phyloP scores from a whole-genome alignment of 1,284 basidiomycete genomes.

The Ceratobasidium sp. region DNA sequence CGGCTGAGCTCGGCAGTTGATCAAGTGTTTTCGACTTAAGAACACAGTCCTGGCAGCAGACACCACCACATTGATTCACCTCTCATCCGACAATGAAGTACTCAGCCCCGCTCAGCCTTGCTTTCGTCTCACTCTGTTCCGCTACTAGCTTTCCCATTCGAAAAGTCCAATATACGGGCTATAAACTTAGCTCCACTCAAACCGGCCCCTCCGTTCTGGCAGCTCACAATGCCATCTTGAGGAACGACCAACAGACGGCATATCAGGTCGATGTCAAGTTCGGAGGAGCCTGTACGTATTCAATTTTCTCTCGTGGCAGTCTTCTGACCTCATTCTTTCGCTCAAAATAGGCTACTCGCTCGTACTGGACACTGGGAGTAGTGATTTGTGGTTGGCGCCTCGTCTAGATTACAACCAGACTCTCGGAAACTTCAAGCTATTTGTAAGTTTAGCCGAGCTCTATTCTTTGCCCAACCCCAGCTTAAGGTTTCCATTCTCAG shows the following conservation, averaged over 20 bases:
- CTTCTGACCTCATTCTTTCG: neutral
- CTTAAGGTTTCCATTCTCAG: neutral
- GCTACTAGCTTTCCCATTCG: conserved; percentile 13
- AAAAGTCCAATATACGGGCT: neutral
- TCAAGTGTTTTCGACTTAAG: too few species aligned
- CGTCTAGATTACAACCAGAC: conserved; percentile 26
- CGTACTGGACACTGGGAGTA: conserved; percentile 35
- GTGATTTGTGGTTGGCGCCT: conserved; percentile 33
- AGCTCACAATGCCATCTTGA: neutral
- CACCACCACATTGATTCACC: too few species aligned
- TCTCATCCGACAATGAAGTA: too few species aligned
- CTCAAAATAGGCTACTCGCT: neutral
- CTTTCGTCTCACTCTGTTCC: neutral
- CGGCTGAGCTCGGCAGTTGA: too few species aligned
- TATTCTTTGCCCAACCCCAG: neutral
- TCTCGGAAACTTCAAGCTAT: neutral
- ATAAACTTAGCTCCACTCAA: neutral
- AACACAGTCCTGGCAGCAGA: too few species aligned
- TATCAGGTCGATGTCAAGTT: conserved; percentile 4
- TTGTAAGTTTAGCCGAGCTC: conserved; percentile 2
- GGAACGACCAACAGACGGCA: neutral
- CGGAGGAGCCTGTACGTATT: conserved; percentile 4
- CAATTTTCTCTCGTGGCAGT: neutral
- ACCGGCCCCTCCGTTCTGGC: neutral
- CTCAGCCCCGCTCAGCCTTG: neutral